Base-by-base conservation (phyloP, 768 basidiomycete genomes). In the Lentinus brumalis region DNA sequence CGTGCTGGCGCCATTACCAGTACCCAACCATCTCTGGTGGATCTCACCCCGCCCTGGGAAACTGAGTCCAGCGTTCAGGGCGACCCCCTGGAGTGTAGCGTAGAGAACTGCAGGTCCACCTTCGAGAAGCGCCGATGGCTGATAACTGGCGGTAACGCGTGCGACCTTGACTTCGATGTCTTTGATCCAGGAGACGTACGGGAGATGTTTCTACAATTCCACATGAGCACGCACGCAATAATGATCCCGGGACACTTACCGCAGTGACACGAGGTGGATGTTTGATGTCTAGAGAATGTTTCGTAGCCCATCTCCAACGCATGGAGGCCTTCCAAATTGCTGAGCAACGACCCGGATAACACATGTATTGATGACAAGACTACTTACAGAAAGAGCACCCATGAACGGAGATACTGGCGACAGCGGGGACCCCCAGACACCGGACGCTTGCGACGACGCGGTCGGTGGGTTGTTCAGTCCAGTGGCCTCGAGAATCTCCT, bases 11-110 rank as follows among this genome's bases (percentile, higher is more conserved):
- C 66, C 41, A 26, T 41, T 66, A 29, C 69, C 67, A 2, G 75
- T 73, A 45, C 89, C 89, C 10, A 90, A 70, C 78, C 82, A 81
- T 53, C 79, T 70, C 50, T 74, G 75, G 69, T 89, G 86, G 6
- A 84, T 69, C 2, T 72, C 62, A 63, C 79, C 79, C 21, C 67
- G 60, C 10, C 73, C 72, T 4, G 81, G 75, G 51, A 84, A 77
- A 61, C 87, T 86, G 15, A 83, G 75, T 30, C 78, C 77, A 29
- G 81, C 77, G 38, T 72, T 70, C 29, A 83, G 65, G 1, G 68
- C 63, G 14, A 83, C 65, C 31, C 79, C 71, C 45, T 77, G 76
- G 21, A 87, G 67, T 51, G 76, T 70, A 18, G 81, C 66, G 51
- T 74, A 76, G 66, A 85, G 85, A 44, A 76, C 75, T 21, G 73